phyloP scores from a whole-genome alignment of 2,329 filamentous ascomycete species.

The Fusarium sacchari region DNA sequence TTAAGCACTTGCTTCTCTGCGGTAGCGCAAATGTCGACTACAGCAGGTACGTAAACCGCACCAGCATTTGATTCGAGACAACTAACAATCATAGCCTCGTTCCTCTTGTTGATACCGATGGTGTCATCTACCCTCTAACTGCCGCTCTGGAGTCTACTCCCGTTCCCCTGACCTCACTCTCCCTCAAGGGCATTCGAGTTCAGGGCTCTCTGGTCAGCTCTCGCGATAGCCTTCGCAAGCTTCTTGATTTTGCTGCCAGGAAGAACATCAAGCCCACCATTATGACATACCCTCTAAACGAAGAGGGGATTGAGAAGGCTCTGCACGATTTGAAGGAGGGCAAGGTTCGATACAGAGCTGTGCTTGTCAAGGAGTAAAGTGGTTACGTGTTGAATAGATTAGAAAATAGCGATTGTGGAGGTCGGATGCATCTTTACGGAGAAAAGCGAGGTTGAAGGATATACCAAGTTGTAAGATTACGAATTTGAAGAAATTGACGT shows the following conservation, averaged over 20 bases:
- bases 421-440: neutral
- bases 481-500: neutral
- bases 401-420: neutral
- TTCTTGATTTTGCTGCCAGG: conserved; percentile 44
- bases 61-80: fast-evolving
- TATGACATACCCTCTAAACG: conserved; percentile 44
- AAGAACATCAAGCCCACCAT: conserved; percentile 43
- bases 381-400: neutral
- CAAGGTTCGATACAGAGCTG: conserved; percentile 44
- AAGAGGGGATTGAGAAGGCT: conserved; percentile 48
- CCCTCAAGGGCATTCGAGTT: conserved; percentile 29
- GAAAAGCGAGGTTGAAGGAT: neutral
- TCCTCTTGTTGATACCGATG: conserved; percentile 25
- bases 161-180: conserved; percentile 21
- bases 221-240: conserved; percentile 29
- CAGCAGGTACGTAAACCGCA: conserved; percentile 1
- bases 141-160: conserved; percentile 17
- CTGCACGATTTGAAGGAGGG: conserved; percentile 49
- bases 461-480: neutral
- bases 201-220: conserved; percentile 18
- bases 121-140: conserved; percentile 30
- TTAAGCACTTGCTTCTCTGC: conserved; percentile 33
- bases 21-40: conserved; percentile 31
- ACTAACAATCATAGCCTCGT: conserved; percentile 12
- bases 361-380: conserved; percentile 41